Conservation (phyloP, 352 stramenopile species). For the Plasmopara viticola region DNA sequence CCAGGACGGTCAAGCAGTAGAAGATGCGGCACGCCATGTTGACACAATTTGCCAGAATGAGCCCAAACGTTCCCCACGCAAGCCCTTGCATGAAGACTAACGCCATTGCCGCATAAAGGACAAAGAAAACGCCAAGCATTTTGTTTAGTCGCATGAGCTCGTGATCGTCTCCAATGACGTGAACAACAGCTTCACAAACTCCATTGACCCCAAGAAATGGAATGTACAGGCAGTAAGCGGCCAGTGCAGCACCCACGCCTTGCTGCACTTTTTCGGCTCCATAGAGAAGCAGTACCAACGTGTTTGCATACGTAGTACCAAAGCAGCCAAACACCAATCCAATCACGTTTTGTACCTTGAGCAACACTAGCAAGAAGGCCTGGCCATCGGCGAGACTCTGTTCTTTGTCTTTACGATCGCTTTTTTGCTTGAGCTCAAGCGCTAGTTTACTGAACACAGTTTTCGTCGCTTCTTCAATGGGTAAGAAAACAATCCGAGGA, state of each 20-base stretch:
- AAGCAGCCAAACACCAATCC: constrained; percentile 84
- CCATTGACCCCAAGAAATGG: constrained; percentile 93
- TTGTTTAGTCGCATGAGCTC: constrained; percentile 80
- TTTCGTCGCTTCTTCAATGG: constrained; percentile 94
- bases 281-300: constrained; percentile 75
- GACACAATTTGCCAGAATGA: constrained; percentile 84
- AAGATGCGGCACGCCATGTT: constrained; percentile 83
- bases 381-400: constrained; percentile 26
- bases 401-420: constrained; percentile 21
- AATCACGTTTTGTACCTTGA: constrained; percentile 82
- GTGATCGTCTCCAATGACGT: constrained; percentile 68
- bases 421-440: constrained; percentile 20
- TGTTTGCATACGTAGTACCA: constrained; percentile 73
- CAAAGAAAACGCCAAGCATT: constrained; percentile 75
- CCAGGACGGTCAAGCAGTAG: constrained; percentile 74
- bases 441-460: constrained; percentile 92
- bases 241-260: constrained; percentile 49
- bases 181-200: constrained; percentile 95
- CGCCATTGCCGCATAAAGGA: constrained; percentile 55
- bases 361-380: constrained; percentile 58
- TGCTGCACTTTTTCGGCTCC: constrained; percentile 58
- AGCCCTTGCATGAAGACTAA: constrained; percentile 61
- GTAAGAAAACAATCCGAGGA: constrained; percentile 92
- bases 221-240: constrained; percentile 92
- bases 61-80: constrained; percentile 50